Conservation (phyloP, 805 yeast genomes). For the Starmerella apicola region DNA sequence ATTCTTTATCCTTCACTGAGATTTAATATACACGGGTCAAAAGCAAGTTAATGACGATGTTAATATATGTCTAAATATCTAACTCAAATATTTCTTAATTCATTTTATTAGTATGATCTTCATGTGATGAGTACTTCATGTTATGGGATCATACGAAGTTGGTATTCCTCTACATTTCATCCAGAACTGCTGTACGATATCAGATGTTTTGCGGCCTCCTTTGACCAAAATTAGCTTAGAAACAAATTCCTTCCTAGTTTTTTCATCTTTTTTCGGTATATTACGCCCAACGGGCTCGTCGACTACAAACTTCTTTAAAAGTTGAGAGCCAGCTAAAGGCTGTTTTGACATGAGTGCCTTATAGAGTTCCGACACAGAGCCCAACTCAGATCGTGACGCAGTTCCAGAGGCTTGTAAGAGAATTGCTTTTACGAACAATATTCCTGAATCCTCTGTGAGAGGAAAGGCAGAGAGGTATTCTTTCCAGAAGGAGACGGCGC, state of each 20-base stretch:
- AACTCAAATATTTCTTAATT: no score
- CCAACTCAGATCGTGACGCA: conserved; percentile 35
- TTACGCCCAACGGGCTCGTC: conserved; percentile 13
- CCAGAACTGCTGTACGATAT: conserved; percentile 27
- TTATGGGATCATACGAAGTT: conserved; percentile 18
- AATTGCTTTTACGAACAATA: conserved; percentile 28
- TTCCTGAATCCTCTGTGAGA: conserved; percentile 20
- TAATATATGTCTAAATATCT: no score
- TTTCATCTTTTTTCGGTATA: conserved; percentile 10
- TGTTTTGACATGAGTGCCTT: conserved; percentile 26
- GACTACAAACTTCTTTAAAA: conserved; percentile 13
- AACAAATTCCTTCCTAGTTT: conserved; percentile 21
- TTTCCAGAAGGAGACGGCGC: conserved; percentile 46
- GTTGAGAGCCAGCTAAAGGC: conserved; percentile 6
- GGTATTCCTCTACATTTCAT: conserved; percentile 25
- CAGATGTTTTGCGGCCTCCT: conserved; percentile 23
- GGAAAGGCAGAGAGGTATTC: conserved; percentile 26
- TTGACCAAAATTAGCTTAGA: conserved; percentile 24
- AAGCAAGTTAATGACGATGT: no score
- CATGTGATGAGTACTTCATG: no score
- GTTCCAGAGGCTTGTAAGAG: conserved; percentile 32
- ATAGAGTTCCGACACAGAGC: conserved; percentile 32
- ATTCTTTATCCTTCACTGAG: no score
- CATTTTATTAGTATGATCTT: no score
- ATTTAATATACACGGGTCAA: no score